Evolutionary conservation across 78 protist species (phyloP).

Genomic region (Bigelowiella natans): DNA sequence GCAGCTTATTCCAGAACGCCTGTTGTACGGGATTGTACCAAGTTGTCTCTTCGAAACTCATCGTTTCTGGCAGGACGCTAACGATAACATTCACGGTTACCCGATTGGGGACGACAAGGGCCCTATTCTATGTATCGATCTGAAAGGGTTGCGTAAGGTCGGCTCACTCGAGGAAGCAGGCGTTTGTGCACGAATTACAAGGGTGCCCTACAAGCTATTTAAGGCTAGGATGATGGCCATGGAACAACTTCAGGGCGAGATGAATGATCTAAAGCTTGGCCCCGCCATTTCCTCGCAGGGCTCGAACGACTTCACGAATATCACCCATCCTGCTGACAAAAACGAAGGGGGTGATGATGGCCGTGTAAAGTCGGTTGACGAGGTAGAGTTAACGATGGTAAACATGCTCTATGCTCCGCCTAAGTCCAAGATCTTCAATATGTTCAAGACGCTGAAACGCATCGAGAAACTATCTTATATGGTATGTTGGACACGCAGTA

Average conservation of each 20-base stretch:
- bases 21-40: conserved; percentile 14
- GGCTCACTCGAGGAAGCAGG: background rate
- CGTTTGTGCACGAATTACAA: background rate
- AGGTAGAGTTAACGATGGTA: conserved; percentile 6
- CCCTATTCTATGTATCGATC: background rate
- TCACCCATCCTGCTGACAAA: background rate
- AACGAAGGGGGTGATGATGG: background rate
- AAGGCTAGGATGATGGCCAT: background rate
- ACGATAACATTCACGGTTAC: conserved; percentile 14
- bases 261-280: background rate
- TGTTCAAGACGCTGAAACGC: background rate
- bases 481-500: conserved; percentile 17
- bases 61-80: conserved; percentile 13
- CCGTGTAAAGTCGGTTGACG: background rate
- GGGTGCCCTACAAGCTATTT: background rate
- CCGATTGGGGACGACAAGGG: background rate
- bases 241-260: background rate
- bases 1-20: conserved; percentile 1
- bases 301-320: background rate
- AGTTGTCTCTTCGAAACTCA: background rate
- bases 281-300: background rate
- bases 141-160: background rate
- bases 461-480: conserved; percentile 22
- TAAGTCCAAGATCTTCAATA: background rate
- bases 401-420: conserved; percentile 23